Conservation (phyloP, 2,329 filamentous ascomycete genomes). For the Chaetomium strumarium region DNA sequence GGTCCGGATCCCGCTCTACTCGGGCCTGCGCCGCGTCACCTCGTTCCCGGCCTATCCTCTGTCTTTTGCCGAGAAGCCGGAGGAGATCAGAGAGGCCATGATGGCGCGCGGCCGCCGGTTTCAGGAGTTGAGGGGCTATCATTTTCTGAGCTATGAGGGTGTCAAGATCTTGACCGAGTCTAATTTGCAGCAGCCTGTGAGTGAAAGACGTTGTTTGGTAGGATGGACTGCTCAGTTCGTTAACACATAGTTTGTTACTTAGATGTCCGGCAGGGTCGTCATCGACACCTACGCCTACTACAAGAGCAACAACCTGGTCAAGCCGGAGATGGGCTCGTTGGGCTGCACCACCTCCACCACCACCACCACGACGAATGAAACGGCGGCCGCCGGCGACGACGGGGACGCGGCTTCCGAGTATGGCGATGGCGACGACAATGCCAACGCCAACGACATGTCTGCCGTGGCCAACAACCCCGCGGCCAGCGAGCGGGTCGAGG, state of each 20-base stretch:
- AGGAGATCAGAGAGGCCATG: conserved; percentile 24
- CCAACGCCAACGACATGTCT: conserved; percentile 13
- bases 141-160: conserved; percentile 28
- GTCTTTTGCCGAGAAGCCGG: conserved; percentile 22
- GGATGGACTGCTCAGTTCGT: too few relatives aligned
- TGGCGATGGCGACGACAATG: neutral
- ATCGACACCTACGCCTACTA: conserved; percentile 35
- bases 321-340: conserved; percentile 26
- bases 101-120: conserved; percentile 31
- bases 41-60: conserved; percentile 30
- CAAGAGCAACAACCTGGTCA: conserved; percentile 27
- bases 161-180: conserved; percentile 27
- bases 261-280: conserved; percentile 29
- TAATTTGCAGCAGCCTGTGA: conserved; percentile 23
- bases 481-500: conserved; percentile 14
- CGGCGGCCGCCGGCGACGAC: neutral
- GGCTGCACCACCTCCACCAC: too few relatives aligned
- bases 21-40: conserved; percentile 25
- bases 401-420: neutral
- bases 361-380: too few relatives aligned
- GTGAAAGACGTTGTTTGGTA: neutral
- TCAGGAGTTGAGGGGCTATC: conserved; percentile 30
- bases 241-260: neutral
- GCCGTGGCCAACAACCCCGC: neutral
- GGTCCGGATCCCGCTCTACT: conserved; percentile 26